Percentiles rank a stretch among this genome's conserved stretches.
Conservation (phyloP, 139 green algal species). For the Closterium sp. region DNA sequence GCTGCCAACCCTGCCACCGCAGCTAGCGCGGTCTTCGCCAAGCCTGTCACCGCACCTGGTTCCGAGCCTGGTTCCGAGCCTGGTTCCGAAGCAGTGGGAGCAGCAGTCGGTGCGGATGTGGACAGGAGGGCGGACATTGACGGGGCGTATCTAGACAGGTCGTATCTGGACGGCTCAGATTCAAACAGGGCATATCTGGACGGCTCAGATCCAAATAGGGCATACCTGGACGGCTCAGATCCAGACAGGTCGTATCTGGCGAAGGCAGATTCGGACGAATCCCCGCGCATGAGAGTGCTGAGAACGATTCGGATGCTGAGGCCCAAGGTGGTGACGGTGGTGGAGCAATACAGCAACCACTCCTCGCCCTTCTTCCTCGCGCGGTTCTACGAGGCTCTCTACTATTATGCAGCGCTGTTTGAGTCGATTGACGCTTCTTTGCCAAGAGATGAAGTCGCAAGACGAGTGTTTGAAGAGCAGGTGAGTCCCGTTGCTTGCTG, state of each 20-base stretch:
- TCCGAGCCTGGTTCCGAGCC: background rate
- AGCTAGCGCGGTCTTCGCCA: background rate
- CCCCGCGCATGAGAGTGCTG: background rate
- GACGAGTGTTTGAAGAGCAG: constrained; percentile 17
- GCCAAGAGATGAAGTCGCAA: background rate
- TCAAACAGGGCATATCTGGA: no score
- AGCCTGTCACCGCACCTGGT: background rate
- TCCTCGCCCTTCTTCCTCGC: constrained; percentile 39
- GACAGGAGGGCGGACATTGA: background rate
- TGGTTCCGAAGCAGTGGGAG: no score
- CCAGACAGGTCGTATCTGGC: background rate
- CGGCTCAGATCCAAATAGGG: background rate
- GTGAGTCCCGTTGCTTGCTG: background rate
- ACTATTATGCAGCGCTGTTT: constrained; percentile 27
- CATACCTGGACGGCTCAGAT: background rate
- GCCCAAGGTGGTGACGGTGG: constrained; percentile 21
- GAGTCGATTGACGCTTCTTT: constrained; percentile 7
- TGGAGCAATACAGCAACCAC: constrained; percentile 40
- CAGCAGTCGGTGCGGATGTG: no score
- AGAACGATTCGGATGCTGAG: background rate
- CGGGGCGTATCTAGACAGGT: background rate
- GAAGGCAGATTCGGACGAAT: background rate
- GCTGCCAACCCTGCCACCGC: background rate
- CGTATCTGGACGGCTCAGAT: no score
- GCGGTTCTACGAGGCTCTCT: constrained; percentile 28